Conservation (phyloP, 306 rosid genomes). For the Lablab purpureus region DNA sequence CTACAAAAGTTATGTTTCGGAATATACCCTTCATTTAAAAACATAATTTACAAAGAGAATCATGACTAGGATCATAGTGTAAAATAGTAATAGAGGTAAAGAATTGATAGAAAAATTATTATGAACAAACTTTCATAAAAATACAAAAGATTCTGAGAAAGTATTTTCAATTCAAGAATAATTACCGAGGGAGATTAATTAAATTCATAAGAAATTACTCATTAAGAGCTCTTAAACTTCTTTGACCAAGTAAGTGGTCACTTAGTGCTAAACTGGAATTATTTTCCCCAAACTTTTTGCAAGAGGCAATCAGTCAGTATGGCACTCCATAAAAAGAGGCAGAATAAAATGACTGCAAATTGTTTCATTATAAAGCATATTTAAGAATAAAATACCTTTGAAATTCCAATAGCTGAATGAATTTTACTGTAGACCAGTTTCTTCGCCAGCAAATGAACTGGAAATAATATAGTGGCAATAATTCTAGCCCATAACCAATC, state of each 20-base stretch:
- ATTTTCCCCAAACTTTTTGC: slow-evolving; percentile 14
- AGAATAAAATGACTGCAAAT: slow-evolving; percentile 25
- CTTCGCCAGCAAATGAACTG: slow-evolving; percentile 81
- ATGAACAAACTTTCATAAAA: slow-evolving; percentile 6
- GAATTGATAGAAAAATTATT: slow-evolving; percentile 8
- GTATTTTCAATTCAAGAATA: slow-evolving; percentile 3
- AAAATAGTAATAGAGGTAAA: not conserved
- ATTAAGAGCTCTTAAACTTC: not conserved
- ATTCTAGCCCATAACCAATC: slow-evolving; percentile 92
- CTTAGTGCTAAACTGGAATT: slow-evolving; percentile 17
- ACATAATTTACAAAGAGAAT: slow-evolving; percentile 25
- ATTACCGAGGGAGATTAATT: not conserved
- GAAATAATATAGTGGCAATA: slow-evolving; percentile 71
- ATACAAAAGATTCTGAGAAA: slow-evolving; percentile 2
- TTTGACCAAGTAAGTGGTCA: slow-evolving; percentile 10
- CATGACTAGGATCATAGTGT: not conserved
- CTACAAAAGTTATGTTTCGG: not conserved
- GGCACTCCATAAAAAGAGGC: slow-evolving; percentile 25
- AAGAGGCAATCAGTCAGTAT: slow-evolving; percentile 23
- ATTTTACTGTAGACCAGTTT: slow-evolving; percentile 79
- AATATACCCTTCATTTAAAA: slow-evolving; percentile 10
- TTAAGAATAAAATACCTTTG: slow-evolving; percentile 60
- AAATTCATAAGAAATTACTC: slow-evolving; percentile 12
- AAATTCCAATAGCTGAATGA: slow-evolving; percentile 77
- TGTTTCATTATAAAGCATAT: slow-evolving; percentile 25